Evolutionary conservation across 805 yeast species (phyloP).

Genomic region (Candida vaughaniae): DNA sequence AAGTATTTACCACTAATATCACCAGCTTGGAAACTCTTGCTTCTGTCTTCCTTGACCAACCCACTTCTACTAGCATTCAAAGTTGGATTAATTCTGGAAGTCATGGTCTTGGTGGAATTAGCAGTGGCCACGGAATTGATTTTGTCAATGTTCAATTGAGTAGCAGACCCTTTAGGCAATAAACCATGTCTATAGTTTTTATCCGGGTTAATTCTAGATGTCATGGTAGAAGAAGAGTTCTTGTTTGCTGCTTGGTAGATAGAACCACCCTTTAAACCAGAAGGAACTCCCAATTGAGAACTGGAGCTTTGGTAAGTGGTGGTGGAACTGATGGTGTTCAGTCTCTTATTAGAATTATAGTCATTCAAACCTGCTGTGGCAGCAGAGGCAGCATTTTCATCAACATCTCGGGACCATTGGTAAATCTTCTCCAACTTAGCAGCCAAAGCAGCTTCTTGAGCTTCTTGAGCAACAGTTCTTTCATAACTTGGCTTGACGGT

Average conservation of each 20-base stretch:
- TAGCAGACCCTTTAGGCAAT: constrained; percentile 22
- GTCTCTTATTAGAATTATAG: constrained; percentile 7
- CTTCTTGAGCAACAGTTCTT: constrained; percentile 57
- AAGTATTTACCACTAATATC: constrained; percentile 47
- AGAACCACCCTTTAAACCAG: constrained; percentile 24
- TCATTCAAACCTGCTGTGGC: constrained; percentile 33
- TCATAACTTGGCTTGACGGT: constrained; percentile 62
- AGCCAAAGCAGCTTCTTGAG: constrained; percentile 62
- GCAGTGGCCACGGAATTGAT: constrained; percentile 34
- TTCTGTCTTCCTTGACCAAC: constrained; percentile 29
- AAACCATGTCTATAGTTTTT: constrained; percentile 35
- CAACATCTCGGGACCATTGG: constrained; percentile 49
- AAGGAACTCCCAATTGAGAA: constrained; percentile 31
- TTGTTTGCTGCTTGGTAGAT: constrained; percentile 33
- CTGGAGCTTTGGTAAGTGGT: constrained; percentile 11
- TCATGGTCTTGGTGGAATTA: constrained; percentile 40
- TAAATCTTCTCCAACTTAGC: constrained; percentile 43
- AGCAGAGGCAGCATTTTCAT: constrained; percentile 50
- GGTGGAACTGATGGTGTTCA: constrained; percentile 17
- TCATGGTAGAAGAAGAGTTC: constrained; percentile 45
- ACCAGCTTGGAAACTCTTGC: constrained; percentile 38
- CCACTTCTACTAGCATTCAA: constrained; percentile 41
- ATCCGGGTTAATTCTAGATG: constrained; percentile 45
- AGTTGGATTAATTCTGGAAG: constrained; percentile 42
- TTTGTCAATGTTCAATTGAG: constrained; percentile 32